A percentile compares a stretch with the other conserved stretches of the same genome.
These are phyloP conservation scores for Claviceps sp. DNA, from an alignment of 2,329 filamentous ascomycete species.

Conservation along the genomic window DNA sequence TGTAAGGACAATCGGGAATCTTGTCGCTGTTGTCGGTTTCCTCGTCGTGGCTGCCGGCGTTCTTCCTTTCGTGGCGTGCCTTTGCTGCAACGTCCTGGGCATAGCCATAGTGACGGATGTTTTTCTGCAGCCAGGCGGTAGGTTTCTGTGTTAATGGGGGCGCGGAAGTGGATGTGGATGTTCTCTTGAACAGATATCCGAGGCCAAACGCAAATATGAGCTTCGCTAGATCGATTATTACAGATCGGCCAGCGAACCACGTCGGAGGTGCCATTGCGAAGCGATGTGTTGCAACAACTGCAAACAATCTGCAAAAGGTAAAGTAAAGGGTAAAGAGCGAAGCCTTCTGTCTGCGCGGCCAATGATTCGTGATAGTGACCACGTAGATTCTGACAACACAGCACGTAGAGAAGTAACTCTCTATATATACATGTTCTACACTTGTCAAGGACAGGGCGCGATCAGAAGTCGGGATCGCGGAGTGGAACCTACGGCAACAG, in stretches of 20 bases:
- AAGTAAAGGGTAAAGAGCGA: no score
- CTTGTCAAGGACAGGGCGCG: no score
- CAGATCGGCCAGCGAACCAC: not conserved
- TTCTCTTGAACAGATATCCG: not conserved
- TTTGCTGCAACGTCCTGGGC: not conserved
- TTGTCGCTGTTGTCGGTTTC: not conserved
- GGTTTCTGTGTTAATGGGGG: not conserved
- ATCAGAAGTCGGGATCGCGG: no score
- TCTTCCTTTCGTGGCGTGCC: not conserved
- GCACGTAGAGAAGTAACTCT: no score
- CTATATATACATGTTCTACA: no score
- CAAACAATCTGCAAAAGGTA: no score
- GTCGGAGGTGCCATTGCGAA: not conserved
- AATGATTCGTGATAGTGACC: no score
- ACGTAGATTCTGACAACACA: no score
- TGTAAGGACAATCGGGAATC: conserved; percentile 6
- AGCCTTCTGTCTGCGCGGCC: no score
- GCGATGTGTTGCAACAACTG: no score
- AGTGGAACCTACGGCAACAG: no score
- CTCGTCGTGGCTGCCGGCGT: no score
- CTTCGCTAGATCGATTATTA: not conserved
- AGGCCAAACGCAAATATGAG: not conserved
- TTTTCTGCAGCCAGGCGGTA: not conserved
- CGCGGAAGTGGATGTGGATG: not conserved
- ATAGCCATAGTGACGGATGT: not conserved